These are phyloP conservation scores for Aspergillus sp. DNA, from an alignment of 2,329 filamentous ascomycete species.

Conservation along the genomic window DNA sequence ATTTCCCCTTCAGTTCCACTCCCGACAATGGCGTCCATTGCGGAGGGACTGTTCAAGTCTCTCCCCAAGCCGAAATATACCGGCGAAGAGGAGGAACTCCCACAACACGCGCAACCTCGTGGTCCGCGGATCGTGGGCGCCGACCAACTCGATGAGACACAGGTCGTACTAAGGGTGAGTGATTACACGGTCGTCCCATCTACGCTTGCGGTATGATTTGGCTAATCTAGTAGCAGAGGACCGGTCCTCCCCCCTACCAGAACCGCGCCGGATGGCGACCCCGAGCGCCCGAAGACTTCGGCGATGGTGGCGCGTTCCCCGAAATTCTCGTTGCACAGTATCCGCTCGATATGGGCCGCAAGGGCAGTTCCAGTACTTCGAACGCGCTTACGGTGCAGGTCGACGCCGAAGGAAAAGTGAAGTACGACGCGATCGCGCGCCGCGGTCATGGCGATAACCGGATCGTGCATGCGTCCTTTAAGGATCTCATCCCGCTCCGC, in stretches of 20 bases:
- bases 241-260: constrained; percentile 83
- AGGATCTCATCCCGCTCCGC: constrained; percentile 89
- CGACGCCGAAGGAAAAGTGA: constrained; percentile 85
- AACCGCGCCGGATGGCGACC: constrained; percentile 89
- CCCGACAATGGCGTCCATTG: constrained; percentile 61
- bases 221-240: constrained; percentile 49
- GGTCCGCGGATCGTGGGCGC: constrained; percentile 80
- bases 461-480: constrained; percentile 92
- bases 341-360: constrained; percentile 89
- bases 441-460: constrained; percentile 81
- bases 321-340: constrained; percentile 94
- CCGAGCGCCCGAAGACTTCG: constrained; percentile 83
- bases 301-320: constrained; percentile 93
- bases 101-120: constrained; percentile 67
- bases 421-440: constrained; percentile 91
- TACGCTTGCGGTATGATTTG: background rate
- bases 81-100: constrained; percentile 80
- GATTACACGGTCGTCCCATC: background rate
- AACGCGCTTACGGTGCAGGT: constrained; percentile 94
- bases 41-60: constrained; percentile 70
- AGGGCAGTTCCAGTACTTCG: constrained; percentile 63
- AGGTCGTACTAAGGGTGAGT: constrained; percentile 73
- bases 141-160: constrained; percentile 76
- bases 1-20: constrained; percentile 5
- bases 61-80: constrained; percentile 89